A percentile compares a stretch with the other conserved stretches of the same genome.
Conservation (phyloP, 495 filamentous ascomycete genomes). For the Trichoderma parareesei region DNA sequence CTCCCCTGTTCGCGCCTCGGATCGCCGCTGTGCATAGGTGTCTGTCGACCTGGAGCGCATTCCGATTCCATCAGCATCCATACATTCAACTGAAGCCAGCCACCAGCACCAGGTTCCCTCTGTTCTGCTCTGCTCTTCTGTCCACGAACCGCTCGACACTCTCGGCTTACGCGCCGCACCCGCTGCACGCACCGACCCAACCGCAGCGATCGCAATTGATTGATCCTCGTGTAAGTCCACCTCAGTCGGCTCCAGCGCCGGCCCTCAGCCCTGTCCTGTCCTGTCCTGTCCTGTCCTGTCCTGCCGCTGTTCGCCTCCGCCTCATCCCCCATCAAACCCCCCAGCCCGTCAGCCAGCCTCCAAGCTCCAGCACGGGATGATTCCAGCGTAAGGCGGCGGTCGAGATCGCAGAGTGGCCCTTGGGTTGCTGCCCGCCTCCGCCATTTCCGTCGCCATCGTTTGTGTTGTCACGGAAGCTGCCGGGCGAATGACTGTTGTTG, state of each 20-base stretch:
- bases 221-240: background rate
- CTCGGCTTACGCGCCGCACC: background rate
- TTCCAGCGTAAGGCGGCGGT: background rate
- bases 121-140: background rate
- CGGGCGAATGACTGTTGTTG: conserved; percentile 6
- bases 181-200: background rate
- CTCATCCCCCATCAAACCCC: no score
- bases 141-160: background rate
- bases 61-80: background rate
- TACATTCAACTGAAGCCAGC: background rate
- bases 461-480: conserved; percentile 8
- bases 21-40: background rate
- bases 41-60: background rate
- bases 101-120: background rate
- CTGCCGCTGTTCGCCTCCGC: no score
- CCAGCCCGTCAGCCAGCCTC: no score
- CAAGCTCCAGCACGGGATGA: background rate
- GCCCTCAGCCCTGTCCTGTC: no score
- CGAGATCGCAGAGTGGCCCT: conserved; percentile 3
- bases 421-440: conserved; percentile 1
- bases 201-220: background rate
- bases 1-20: background rate
- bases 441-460: background rate
- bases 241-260: no score
- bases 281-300: no score